Base-by-base conservation (phyloP, 129 eudicot species). In the Ambrosia artemisiifolia region DNA sequence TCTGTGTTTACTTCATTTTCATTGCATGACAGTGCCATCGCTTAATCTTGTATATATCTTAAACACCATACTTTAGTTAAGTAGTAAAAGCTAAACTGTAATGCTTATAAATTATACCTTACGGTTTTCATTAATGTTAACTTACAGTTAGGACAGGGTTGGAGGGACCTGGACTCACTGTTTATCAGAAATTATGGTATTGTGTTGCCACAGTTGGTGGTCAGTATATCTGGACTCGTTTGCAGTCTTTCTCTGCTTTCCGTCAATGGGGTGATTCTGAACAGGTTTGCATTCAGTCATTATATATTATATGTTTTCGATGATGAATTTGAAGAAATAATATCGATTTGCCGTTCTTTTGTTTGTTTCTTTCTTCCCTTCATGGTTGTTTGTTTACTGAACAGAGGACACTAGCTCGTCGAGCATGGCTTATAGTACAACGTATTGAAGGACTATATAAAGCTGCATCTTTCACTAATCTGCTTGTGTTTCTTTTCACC, bases 81-180 rank as follows among this genome's bases (percentile, higher is more conserved):
- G 9, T 30, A 6, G 71, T 59, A 49, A 24, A 24, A 6, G 4
- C 42, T 1, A 47, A 48, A 46, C 62, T 61, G 70, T 32, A 24
- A 16, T 12, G 35, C 54, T 28, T 53, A 28, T 44, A 47, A 76
- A 36, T 38, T 32, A 18, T 38, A 56, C 5, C 53, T 59, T 61
- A 73, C 42, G 59, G 9, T 46, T 57, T 72, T 36, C 44, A 44
- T 83, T 72, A 38, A 32, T 62, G 18, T 73, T 30, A 17, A 74
- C 11, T 56, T 65, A 44, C 84, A 94, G 97, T 90, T 46, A 83
- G 96, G 67, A 94, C 89, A 42, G 99, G 99, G 28, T 85, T 95
- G 78, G 99, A 95, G 77, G 99, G 99, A 67, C 96, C 99, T 40
- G 97, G 99, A 63, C 89, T 90, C n/a, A 86, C 99, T 2, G 85